Evolutionary conservation across 1,284 basidiomycete species (phyloP), one percentile per base, ranked within the genome.

Genomic region (Pseudozyma sp.): DNA sequence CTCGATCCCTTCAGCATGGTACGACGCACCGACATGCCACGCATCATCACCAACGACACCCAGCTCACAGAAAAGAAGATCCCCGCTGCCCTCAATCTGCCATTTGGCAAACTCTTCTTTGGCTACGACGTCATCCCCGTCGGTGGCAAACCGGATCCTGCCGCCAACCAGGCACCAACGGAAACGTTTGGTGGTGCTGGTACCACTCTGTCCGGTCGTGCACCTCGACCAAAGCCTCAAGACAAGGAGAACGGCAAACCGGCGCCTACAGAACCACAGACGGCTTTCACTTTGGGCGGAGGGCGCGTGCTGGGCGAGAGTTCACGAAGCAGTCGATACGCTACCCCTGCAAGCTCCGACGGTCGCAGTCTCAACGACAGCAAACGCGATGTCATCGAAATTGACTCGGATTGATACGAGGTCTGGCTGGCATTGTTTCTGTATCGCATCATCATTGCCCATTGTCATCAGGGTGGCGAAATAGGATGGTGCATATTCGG

Each of bases 31-130:
- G 81, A 81, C 78, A 90, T 93, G 84, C 91, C 91, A 19, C 90
- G 89, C 34, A 90, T 98, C 49, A 89, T 98, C 53, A 94, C 94
- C 0, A 93, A 92, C 60, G 91, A 91, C 57, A 90, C 90, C 29
- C 85, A 82, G 90, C 93, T 79, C 34, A 87, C 88, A 7, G 91
- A 92, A 40, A 88, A 87, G 55, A 91, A 92, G 84, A 93, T 93
- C 6, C 95, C 97, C 1, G 94, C 94, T 0, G 91, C 94, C 1
- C 88, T 99, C 49, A 92, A 92, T 75, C 87, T 99, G 33, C 94
- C 96, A 0, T 92, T 92, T 71, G 97, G 97, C 11, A 75, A 78
- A 54, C 76, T 84, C 30, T 84, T 83, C 61, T 84, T 84, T 39
- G 82, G 82, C 33, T 84, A 84, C 68, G 75, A 82, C 10, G 77